These are phyloP conservation scores for Antitrichia curtipendula DNA, from an alignment of 225 moss, liverwort and hornwort species.

Conservation along the genomic window DNA sequence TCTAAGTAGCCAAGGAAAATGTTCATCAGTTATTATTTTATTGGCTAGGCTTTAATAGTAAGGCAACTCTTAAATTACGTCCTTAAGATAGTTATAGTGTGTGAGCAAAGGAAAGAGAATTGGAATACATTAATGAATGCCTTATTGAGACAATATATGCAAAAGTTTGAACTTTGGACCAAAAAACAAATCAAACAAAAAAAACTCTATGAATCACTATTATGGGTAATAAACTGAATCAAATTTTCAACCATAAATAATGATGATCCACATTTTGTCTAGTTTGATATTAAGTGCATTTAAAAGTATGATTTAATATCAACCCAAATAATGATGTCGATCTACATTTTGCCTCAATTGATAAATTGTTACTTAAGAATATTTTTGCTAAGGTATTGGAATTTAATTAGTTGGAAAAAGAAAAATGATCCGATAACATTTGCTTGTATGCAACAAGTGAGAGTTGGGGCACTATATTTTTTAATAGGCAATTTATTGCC, in stretches of 20 bases:
- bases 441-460: neutral
- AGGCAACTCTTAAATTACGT: neutral
- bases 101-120: neutral
- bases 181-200: neutral
- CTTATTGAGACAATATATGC: neutral
- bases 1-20: neutral
- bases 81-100: too few species aligned
- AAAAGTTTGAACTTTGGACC: neutral
- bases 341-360: neutral
- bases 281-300: neutral
- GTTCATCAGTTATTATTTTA: neutral
- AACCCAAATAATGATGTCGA: neutral
- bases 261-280: neutral
- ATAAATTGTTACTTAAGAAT: neutral
- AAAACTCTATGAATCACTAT: neutral
- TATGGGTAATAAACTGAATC: neutral
- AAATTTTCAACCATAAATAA: too few species aligned
- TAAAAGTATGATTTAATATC: neutral
- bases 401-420: neutral
- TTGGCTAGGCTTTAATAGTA: neutral
- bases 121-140: neutral
- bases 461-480: rapidly evolving
- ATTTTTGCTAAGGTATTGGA: neutral
- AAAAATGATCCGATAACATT: neutral
- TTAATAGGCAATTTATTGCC: neutral